phyloP scores from a whole-genome alignment of 2,329 filamentous ascomycete genomes.

The Paecilomyces niveus region DNA sequence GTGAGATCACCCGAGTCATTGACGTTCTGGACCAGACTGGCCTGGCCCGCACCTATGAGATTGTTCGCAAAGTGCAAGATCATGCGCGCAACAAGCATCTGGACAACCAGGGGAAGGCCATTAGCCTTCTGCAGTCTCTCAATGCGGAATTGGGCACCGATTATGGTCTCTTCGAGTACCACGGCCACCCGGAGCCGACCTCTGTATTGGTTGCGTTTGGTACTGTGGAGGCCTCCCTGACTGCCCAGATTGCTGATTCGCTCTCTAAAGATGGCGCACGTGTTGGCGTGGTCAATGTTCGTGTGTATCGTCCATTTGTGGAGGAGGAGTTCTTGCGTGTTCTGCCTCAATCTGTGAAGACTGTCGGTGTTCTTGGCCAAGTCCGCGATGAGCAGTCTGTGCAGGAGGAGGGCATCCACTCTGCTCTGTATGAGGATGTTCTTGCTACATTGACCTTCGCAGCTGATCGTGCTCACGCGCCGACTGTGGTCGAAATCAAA shows the following conservation, averaged over 20 bases:
- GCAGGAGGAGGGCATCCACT: conserved; percentile 67
- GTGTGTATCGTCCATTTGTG: conserved; percentile 89
- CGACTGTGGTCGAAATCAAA: conserved; percentile 73
- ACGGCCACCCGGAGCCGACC: conserved; percentile 71
- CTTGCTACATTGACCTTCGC: conserved; percentile 78
- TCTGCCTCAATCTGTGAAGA: conserved; percentile 67
- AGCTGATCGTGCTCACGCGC: conserved; percentile 55
- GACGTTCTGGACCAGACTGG: conserved; percentile 70
- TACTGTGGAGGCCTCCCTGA: conserved; percentile 79
- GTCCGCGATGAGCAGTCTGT: conserved; percentile 68
- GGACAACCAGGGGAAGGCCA: conserved; percentile 64
- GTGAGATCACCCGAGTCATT: conserved; percentile 74
- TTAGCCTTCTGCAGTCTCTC: conserved; percentile 64
- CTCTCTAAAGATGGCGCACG: conserved; percentile 66
- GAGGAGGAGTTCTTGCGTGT: conserved; percentile 86
- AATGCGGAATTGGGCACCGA: conserved; percentile 91
- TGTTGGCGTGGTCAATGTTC: conserved; percentile 83
- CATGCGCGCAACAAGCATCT: conserved; percentile 61
- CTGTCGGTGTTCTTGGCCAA: conserved; percentile 81
- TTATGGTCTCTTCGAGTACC: conserved; percentile 90
- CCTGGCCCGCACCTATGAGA: conserved; percentile 62
- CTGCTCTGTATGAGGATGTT: conserved; percentile 87
- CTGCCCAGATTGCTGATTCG: conserved; percentile 69
- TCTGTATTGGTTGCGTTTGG: conserved; percentile 88
- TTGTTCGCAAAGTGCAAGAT: conserved; percentile 55